These are phyloP conservation scores for Serendipita sp. DNA, from an alignment of 768 basidiomycete species.

Conservation along the genomic window DNA sequence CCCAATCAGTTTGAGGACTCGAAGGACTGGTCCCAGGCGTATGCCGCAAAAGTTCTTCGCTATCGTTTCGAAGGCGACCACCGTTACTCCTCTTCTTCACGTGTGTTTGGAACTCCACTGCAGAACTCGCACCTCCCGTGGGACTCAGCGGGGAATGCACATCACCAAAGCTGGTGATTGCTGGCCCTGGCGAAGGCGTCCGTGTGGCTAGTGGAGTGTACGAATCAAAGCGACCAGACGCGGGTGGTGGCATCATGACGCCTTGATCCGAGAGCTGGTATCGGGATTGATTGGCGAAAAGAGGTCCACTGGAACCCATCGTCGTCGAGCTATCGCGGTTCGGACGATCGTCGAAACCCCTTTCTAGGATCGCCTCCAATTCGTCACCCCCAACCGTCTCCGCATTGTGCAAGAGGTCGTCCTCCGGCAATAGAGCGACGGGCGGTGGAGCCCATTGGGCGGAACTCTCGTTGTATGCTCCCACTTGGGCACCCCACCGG, in stretches of 20 bases:
- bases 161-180: slow-evolving; percentile 13
- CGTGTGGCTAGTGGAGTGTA: slow-evolving; percentile 42
- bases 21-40: background rate
- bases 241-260: slow-evolving; percentile 17
- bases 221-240: slow-evolving; percentile 35
- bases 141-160: slow-evolving; percentile 22
- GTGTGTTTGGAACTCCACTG: slow-evolving; percentile 26
- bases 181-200: slow-evolving; percentile 26
- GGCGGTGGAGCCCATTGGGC: slow-evolving; percentile 72
- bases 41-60: slow-evolving; percentile 13
- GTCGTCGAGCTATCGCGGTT: slow-evolving; percentile 17
- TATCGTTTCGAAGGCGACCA: slow-evolving; percentile 20
- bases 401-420: slow-evolving; percentile 20
- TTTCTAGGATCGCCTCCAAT: slow-evolving; percentile 83
- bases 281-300: slow-evolving; percentile 30
- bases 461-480: slow-evolving; percentile 83
- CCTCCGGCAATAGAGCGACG: slow-evolving; percentile 35
- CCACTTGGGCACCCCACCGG: slow-evolving; percentile 90
- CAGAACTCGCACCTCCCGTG: slow-evolving; percentile 23
- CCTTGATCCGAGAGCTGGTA: slow-evolving; percentile 44
- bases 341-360: slow-evolving; percentile 66
- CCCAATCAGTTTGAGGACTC: slow-evolving; percentile 20
- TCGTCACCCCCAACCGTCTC: slow-evolving; percentile 51
- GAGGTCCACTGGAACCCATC: slow-evolving; percentile 2
- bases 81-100: slow-evolving; percentile 26